Evolutionary conservation across 352 stramenopile species (phyloP), one percentile per base, ranked within the genome.

Genomic region (Pilasporangium apinafurcum): DNA sequence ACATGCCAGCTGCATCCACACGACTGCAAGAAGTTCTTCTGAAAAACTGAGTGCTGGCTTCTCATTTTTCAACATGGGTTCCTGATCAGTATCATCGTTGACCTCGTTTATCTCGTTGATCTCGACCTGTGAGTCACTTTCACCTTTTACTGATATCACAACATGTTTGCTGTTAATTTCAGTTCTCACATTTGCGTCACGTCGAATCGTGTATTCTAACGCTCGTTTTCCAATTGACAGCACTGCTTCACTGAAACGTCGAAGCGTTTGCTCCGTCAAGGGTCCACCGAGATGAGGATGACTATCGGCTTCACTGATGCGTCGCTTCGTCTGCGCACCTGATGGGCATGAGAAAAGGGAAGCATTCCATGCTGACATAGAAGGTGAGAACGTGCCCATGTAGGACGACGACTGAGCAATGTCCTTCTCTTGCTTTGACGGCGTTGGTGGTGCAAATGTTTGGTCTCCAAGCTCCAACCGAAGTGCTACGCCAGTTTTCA

Each of bases 1-100:
- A 17, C 72, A 81, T 17, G 80, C 82, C 6, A 92, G 45, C 10
- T 85, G 65, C 72, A 90, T 94, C 82, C 82, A 94, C 17, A 90
- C 48, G n/a, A 86, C 61, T 0, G 78, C 70, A 13, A 94, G 42
- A 5, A 92, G 38, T 42, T 92, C 76, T 40, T 83, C 63, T 0
- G 79, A 65, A 21, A 91, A 87, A 2, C 51, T 47, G 13, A 65
- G 35, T n/a, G n/a, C n/a, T 4, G 62, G 47, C 0, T 44, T 47
- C 21, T 63, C 48, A 1, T 25, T 21, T 1, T 46, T 54, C 37
- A 60, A 56, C 37, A 48, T 56, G 16, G 30, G 39, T 39, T 31
- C 44, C 27, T 41, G 38, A 25, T 55, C 51, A 36, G 25, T 18
- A 1, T 21, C 30, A 16, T 12, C 27, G 9, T 33, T 38, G 24